Evolutionary conservation across 768 basidiomycete species (phyloP), one percentile per base, ranked within the genome.

Genomic region (Termitomyces eurrhizus): DNA sequence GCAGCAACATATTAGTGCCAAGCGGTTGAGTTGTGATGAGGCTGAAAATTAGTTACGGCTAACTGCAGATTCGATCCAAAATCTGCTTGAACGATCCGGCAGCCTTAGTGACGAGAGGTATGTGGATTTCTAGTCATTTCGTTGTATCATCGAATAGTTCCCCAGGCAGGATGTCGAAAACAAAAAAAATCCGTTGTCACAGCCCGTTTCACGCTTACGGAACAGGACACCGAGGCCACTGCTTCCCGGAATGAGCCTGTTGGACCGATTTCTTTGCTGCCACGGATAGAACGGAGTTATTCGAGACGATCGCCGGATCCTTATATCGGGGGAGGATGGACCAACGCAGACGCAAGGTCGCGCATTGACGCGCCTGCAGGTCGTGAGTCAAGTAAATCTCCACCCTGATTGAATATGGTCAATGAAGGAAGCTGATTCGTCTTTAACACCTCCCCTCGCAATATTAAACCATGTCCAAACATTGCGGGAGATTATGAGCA

Each of bases 231-330:
- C 1, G 84, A 88, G 36, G 85, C 88, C 0, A 78, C 98, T 41
- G 85, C 84, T 0, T 93, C 92, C 11, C 77, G 93, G 41, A 89
- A 95, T 35, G 81, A 95, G 5, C 83, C 89, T 6, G 79, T 97
- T 18, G 89, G 89, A 0, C 70, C 78, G 5, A 78, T 77, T 2
- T 88, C 67, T 98, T 98, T 70, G 75, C 80, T 3, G 90, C 92
- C 0, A 90, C 98, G 87, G 90, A 93, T 72, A 90, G 90, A 69
- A 88, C 92, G 0, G 88, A 91, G 66, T 76, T 48, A 95, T 99
- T 62, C 81, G 94, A 37, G 80, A 80, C 13, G 93, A 97, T 69
- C 97, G 95, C 70, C 79, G 87, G 50, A 85, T 94, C 2, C 79
- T 99, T 8, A 88, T 98, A 83, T 82, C 88, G 3, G 93, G 92